Base-by-base conservation (phyloP, 2,329 filamentous ascomycete genomes). In the Ceratocystis harringtonii region DNA sequence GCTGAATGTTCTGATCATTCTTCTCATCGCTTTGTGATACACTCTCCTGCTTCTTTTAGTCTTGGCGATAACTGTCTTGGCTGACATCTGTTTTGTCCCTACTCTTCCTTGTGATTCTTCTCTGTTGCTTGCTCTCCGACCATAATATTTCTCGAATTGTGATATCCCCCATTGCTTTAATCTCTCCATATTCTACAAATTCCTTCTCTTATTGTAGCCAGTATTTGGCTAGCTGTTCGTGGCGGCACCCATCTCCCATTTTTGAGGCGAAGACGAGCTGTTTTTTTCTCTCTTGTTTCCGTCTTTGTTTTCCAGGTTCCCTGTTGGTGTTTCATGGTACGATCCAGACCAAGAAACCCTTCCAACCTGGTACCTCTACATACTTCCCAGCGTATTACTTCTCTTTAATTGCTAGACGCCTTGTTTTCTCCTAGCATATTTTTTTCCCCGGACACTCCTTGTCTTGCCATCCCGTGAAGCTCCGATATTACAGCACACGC, bases 321-420 rank as follows among this genome's bases (percentile, higher is more conserved):
- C 43, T 62, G 36, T 7, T 22, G 30, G 36, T 61, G 57, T 62
- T 62, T 43, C 36, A 44, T 62, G 19, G 60, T 45, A 28, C 43
- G 36, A 62, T 62, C n/a, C 36, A 32, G 22, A 12, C 41, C 32
- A 50, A 57, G 65, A 58, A 17, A 58, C 55, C 8, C 55, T 22
- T 6, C 32, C 28, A 58, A 19, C 28, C 55, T 8, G 12, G n/a
- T 19, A 32, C 2, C 32, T 58, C 3, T 36, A n/a, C 30, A 15
- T 58, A 30, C 55, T 36, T 19, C 17, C 0, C 17, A 58, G 55
- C 22, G 67, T 58, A 69, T 67, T 12, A 58, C 55, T 58, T 41
- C 48, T 10, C 19, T 25, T 28, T 52, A 25, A 7, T 25, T 52
- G 48, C 48, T 52, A 52, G 48, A 15, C 48, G 6, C 48, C 48